Evolutionary conservation across 192 early-diverging fungal genomes (phyloP).

Genomic region (Funneliformis mosseae): DNA sequence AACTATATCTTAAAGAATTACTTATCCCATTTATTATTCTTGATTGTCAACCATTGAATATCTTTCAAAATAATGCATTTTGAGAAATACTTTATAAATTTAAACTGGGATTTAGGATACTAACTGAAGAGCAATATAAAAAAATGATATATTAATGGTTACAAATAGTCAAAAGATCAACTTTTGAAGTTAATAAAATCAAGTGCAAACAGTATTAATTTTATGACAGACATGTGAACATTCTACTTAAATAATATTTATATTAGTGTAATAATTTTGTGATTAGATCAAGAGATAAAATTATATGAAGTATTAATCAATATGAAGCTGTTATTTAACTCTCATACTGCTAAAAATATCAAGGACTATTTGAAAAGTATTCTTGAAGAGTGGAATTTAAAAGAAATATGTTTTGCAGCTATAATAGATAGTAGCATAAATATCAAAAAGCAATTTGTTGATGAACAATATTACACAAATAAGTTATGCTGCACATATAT

Average conservation of each 20-base stretch:
- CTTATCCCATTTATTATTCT: slow-evolving; percentile 5
- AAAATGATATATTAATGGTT: not conserved
- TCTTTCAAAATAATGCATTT: not conserved
- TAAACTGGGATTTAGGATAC: not conserved
- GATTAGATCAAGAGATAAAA: not conserved
- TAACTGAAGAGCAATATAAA: not conserved
- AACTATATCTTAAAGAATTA: not conserved
- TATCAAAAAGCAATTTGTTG: not conserved
- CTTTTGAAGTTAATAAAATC: not conserved
- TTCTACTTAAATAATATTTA: not conserved
- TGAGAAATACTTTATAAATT: not conserved
- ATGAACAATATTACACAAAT: not conserved
- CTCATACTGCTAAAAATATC: not conserved
- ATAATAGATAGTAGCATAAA: not conserved
- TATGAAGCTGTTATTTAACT: not conserved
- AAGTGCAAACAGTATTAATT: not conserved
- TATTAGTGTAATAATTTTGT: not conserved
- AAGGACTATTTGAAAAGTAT: not conserved
- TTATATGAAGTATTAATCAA: not conserved
- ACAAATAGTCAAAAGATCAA: too few species aligned
- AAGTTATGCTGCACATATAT: not conserved
- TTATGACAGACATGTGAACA: not conserved
- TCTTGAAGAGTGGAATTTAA: not conserved
- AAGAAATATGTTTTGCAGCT: not conserved
- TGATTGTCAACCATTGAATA: not conserved